Evolutionary conservation across 345 rosid species (phyloP).

Genomic region (Euphorbia tirucalli): DNA sequence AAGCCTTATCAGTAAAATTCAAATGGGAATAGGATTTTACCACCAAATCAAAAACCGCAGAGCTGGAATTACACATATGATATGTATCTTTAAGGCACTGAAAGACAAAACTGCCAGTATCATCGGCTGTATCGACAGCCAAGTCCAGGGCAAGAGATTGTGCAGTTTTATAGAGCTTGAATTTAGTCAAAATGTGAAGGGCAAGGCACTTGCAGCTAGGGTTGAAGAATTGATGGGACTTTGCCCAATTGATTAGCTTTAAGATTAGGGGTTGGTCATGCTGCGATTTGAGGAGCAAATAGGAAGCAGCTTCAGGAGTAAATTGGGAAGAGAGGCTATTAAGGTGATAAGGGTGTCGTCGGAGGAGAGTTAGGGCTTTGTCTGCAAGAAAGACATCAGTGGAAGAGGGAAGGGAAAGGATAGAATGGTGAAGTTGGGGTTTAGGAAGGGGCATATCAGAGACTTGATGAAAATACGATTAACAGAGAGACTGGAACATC

Average conservation of each 20-base stretch:
- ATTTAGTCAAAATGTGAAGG: conserved; percentile 76
- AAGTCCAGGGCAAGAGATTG: conserved; percentile 66
- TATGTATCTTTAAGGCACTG: conserved; percentile 60
- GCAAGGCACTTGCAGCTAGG: conserved; percentile 65
- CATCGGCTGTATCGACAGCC: conserved; percentile 39
- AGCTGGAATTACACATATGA: conserved; percentile 55
- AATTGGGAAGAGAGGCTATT: conserved; percentile 48
- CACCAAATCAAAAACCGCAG: conserved; percentile 80
- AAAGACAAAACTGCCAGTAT: conserved; percentile 54
- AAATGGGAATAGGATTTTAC: conserved; percentile 73
- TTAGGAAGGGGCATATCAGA: conserved; percentile 44
- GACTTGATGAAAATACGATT: background rate
- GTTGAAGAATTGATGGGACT: conserved; percentile 57
- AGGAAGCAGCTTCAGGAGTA: conserved; percentile 66
- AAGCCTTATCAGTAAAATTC: conserved; percentile 58
- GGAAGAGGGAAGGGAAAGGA: conserved; percentile 38
- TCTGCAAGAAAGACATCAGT: conserved; percentile 47
- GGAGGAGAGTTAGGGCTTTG: conserved; percentile 54
- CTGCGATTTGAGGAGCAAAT: conserved; percentile 60
- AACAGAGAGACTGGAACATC: background rate
- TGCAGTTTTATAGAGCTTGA: conserved; percentile 78
- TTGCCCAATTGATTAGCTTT: conserved; percentile 70
- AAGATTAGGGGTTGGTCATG: conserved; percentile 50
- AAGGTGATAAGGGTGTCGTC: conserved; percentile 64
- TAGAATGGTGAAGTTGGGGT: conserved; percentile 37